A percentile compares a stretch with the other conserved stretches of the same genome.
phyloP scores from a whole-genome alignment of 345 rosid species.

The Odontarrhena argentea region DNA sequence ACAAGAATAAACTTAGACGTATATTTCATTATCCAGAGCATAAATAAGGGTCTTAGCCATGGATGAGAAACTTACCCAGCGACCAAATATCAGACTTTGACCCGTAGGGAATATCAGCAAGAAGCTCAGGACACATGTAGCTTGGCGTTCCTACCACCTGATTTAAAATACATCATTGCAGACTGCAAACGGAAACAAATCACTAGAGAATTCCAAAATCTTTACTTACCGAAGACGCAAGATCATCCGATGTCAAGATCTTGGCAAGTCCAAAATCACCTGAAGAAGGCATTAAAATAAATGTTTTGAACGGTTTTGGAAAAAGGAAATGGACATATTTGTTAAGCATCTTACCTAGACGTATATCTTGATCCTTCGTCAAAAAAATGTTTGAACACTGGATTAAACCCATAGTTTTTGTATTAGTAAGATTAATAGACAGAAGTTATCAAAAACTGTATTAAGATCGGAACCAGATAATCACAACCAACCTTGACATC shows the following conservation, averaged over 20 bases:
- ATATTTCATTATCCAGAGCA: slow-evolving; percentile 23
- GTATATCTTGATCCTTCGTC: slow-evolving; percentile 87
- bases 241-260: slow-evolving; percentile 93
- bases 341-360: slow-evolving; percentile 71
- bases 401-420: slow-evolving; percentile 17
- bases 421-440: slow-evolving; percentile 16
- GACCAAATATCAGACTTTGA: slow-evolving; percentile 99
- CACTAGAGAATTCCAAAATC: neutral
- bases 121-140: slow-evolving; percentile 99
- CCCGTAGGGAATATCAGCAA: slow-evolving; percentile 98
- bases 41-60: slow-evolving; percentile 13
- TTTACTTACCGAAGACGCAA: slow-evolving; percentile 86
- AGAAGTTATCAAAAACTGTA: neutral
- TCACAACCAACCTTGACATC: slow-evolving; percentile 84
- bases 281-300: slow-evolving; percentile 38
- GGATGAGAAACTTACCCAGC: slow-evolving; percentile 58
- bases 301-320: neutral
- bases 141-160: slow-evolving; percentile 99
- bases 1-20: slow-evolving; percentile 21
- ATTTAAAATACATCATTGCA: slow-evolving; percentile 9
- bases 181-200: slow-evolving; percentile 17
- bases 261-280: slow-evolving; percentile 99
- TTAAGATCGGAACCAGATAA: neutral
- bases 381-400: slow-evolving; percentile 96
- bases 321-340: slow-evolving; percentile 2